Base-by-base conservation (phyloP, 345 rosid species). In the Corchorus capsularis region DNA sequence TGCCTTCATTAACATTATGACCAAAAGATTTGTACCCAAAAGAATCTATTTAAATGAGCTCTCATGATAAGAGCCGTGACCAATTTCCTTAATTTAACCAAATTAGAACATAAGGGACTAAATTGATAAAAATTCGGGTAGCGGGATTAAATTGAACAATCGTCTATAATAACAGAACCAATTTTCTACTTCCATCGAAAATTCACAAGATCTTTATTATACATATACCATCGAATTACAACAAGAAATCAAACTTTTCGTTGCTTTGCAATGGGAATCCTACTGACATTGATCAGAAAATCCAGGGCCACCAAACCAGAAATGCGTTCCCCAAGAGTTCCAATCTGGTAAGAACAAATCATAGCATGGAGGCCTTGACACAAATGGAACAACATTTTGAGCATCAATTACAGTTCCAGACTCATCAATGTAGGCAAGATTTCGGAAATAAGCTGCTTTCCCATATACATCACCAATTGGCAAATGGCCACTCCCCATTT, bases 401-500 rank as follows among this genome's bases (percentile, higher is more conserved):
- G 69, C 49, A 27, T 69, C 37, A 34, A 6, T 69, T 3, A 77
- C 34, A 13, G 13, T 57, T 32, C 35, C 46, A 69, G 61, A 56
- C 0, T 45, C 59, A 60, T 49, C 68, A 46, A 76, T 35, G 35
- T 41, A 46, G 15, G 27, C 53, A 7, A 72, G 15, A 35, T 78
- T 81, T 65, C 78, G 56, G 68, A 83, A 57, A 56, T 14, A 88
- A 65, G 82, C 55, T 8, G 89, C 75, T 55, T 81, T 84, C 10
- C 79, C 78, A 17, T 27, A 27, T 27, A 53, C 80, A 49, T 87
- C 85, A 84, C 83, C 84, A 10, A 14, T 67, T 0, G 88, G 80
- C 41, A 86, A 88, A 78, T 88, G 84, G 8, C 89, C 91, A 56
- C 89, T 84, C 10, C 91, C 89, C 91, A 86, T 88, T n/a, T 83